These are phyloP conservation scores for Tarenaya hassleriana DNA, from an alignment of 345 rosid species.

Conservation along the genomic window DNA sequence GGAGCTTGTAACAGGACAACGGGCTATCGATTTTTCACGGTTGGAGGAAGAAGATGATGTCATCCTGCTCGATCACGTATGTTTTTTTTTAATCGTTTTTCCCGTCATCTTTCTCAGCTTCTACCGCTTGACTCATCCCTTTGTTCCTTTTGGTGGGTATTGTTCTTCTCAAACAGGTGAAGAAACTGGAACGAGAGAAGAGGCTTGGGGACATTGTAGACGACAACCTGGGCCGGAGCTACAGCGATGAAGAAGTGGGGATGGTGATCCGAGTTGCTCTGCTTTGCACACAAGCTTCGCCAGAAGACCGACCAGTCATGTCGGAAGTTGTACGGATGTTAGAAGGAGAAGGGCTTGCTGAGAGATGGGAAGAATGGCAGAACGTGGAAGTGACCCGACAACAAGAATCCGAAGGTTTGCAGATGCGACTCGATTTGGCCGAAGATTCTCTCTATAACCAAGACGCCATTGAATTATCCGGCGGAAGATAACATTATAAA, in stretches of 20 bases:
- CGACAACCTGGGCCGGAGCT: conserved; percentile 50
- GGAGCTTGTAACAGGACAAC: conserved; percentile 99
- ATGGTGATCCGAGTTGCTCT: conserved; percentile 87
- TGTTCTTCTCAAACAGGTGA: conserved; percentile 53
- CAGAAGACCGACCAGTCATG: conserved; percentile 87
- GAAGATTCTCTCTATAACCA: conserved; percentile 79
- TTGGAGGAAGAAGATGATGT: conserved; percentile 97
- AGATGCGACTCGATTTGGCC: conserved; percentile 78
- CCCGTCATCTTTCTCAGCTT: neutral
- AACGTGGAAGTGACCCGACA: conserved; percentile 68
- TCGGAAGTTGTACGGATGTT: conserved; percentile 93
- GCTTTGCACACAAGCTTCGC: conserved; percentile 79
- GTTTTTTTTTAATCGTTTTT: conserved; percentile 8
- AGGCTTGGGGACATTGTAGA: conserved; percentile 79
- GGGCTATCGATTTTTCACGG: conserved; percentile 93
- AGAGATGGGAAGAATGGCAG: conserved; percentile 99
- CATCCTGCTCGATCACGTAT: conserved; percentile 85
- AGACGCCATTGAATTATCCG: conserved; percentile 81
- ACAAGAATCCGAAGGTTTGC: conserved; percentile 75
- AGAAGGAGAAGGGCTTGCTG: conserved; percentile 95
- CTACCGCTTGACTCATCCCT: neutral
- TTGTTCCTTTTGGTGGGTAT: neutral
- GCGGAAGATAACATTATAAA: conserved; percentile 58
- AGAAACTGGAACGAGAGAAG: conserved; percentile 88
- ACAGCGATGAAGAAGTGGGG: conserved; percentile 65